phyloP scores from a whole-genome alignment of 306 rosid genomes.

The Begonia peltatifolia region DNA sequence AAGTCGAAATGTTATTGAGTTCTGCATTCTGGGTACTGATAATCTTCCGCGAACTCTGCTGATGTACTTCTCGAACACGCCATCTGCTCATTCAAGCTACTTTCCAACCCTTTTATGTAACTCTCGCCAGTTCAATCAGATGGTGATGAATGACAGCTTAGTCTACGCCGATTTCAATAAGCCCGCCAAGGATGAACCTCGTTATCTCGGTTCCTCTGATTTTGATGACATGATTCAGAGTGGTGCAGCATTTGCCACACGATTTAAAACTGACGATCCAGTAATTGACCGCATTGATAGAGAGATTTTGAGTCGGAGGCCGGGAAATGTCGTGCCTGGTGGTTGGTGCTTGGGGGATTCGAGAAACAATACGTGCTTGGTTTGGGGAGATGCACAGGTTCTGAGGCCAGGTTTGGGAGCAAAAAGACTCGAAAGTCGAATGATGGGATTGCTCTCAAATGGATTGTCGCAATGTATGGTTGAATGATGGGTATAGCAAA shows the following conservation, averaged over 20 bases:
- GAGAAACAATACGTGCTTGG: slow-evolving; percentile 53
- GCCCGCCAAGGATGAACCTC: slow-evolving; percentile 24
- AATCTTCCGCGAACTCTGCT: slow-evolving; percentile 77
- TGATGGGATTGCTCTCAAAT: slow-evolving; percentile 50
- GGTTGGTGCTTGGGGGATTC: slow-evolving; percentile 94
- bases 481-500: slow-evolving; percentile 17
- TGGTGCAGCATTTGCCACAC: slow-evolving; percentile 71
- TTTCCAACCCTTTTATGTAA: slow-evolving; percentile 88
- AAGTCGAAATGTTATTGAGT: slow-evolving; percentile 70
- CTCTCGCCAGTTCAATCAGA: slow-evolving; percentile 51
- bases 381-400: slow-evolving; percentile 89
- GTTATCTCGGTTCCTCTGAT: slow-evolving; percentile 29
- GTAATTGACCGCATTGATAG: slow-evolving; percentile 69
- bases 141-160: slow-evolving; percentile 64
- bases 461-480: slow-evolving; percentile 40
- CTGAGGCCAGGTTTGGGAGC: slow-evolving; percentile 76
- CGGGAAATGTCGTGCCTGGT: slow-evolving; percentile 50
- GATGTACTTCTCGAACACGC: slow-evolving; percentile 90
- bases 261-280: slow-evolving; percentile 39
- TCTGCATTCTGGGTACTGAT: slow-evolving; percentile 65
- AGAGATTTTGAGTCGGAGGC: slow-evolving; percentile 39
- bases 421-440: slow-evolving; percentile 59
- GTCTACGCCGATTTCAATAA: slow-evolving; percentile 24
- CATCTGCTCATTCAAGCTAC: slow-evolving; percentile 54
- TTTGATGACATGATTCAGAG: slow-evolving; percentile 45